Evolutionary conservation across 306 rosid species (phyloP), one percentile per base, ranked within the genome.

Genomic region (Trichosanthes cucumerina): DNA sequence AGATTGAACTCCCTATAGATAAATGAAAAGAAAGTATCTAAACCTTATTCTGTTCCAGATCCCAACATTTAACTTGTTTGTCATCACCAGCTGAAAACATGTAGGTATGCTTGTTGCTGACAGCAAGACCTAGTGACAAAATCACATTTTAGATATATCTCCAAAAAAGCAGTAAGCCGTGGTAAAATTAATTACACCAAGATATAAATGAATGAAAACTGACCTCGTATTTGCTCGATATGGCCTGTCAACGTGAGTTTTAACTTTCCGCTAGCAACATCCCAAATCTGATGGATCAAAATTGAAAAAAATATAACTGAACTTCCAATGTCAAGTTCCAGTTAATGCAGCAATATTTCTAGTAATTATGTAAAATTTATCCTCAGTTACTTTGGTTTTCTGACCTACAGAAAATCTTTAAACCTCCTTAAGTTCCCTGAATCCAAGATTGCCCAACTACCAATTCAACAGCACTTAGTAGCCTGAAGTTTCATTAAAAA

Each of bases 51-150:
- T 95, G 99, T 73, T 95, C 99, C 79, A 95, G 97, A 85, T 95
- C 99, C 99, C 99, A 95, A 84, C 99, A 95, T 91, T 95, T 95
- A 50, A 95, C 99, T 90, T 88, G 97, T 73, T 95, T 95, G 81
- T 95, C 99, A 12, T 95, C 99, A 79, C 99, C 99, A 49, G 97
- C 97, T 83, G 99, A 95, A 77, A 95, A 95, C 99, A 95, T 95
- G 82, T 92, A 92, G 8, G 99, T 95, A 83, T 95, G 99, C 77
- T 81, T 95, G 83, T 50, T 74, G 86, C 99, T 95, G 77, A 95
- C 83, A 79, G 97, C 97, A 79, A 95, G 99, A 81, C 99, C 99
- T 95, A 87, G 59, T 43, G 80, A 69, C 49, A 76, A 81, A 77
- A 76, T 76, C 28, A 46, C n/a, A 44, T 53, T 21, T 76, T 46